Evolutionary conservation across 345 rosid genomes (phyloP).

Genomic region (Eucalyptus curtisii): DNA sequence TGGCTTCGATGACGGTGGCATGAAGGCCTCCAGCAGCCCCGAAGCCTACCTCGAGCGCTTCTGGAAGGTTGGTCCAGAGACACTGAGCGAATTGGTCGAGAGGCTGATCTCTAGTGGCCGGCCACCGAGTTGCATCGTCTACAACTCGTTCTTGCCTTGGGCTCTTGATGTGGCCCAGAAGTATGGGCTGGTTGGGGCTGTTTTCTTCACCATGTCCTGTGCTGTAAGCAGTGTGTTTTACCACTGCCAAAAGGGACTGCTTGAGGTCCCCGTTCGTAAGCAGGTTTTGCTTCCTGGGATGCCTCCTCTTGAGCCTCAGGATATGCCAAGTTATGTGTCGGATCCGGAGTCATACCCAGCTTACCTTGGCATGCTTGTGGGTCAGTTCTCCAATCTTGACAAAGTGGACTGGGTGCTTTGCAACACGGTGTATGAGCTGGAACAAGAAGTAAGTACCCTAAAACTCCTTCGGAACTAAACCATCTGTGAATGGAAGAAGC

Average conservation of each 20-base stretch:
- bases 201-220: not conserved
- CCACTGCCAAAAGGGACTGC: not conserved
- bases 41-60: not conserved
- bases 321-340: not conserved
- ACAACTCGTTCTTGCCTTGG: not conserved
- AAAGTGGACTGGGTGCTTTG: not conserved
- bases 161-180: not conserved
- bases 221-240: not conserved
- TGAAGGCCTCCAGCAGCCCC: not conserved
- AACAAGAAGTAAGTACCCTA: not conserved
- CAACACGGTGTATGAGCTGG: not conserved
- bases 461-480: not conserved
- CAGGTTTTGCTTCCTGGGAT: not conserved
- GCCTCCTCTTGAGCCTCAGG: not conserved
- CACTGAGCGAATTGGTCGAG: not conserved
- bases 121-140: not conserved
- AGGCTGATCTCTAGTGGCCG: not conserved
- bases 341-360: not conserved
- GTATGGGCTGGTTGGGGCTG: not conserved
- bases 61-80: not conserved
- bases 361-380: not conserved
- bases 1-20: not conserved
- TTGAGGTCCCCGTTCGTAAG: not conserved
- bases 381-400: not conserved
- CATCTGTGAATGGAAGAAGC: not conserved